Percentiles rank a stretch among this genome's conserved stretches.
These are phyloP conservation scores for Pythium brachiatum DNA, from an alignment of 352 stramenopile genomes.

Conservation along the genomic window DNA sequence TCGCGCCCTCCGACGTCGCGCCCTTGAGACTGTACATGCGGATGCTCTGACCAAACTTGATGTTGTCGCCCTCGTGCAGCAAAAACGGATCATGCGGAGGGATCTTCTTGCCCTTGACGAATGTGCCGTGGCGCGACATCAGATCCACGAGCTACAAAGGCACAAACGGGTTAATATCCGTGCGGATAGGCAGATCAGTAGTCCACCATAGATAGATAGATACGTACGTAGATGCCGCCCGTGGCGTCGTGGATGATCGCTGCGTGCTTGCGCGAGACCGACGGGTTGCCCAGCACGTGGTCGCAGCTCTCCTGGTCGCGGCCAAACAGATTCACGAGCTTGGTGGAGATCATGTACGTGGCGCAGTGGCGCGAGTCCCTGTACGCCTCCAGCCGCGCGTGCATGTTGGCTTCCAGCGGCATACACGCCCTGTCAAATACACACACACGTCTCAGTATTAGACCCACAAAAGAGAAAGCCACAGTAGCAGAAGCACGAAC, in stretches of 20 bases:
- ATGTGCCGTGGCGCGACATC: slow-evolving; percentile 88
- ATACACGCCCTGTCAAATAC: slow-evolving; percentile 49
- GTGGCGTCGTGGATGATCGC: slow-evolving; percentile 79
- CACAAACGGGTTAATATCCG: not conserved
- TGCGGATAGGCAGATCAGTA: not conserved
- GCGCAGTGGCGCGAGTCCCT: slow-evolving; percentile 74
- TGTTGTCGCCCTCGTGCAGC: slow-evolving; percentile 79
- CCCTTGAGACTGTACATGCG: slow-evolving; percentile 84
- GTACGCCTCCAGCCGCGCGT: slow-evolving; percentile 74
- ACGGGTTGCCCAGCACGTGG: slow-evolving; percentile 85
- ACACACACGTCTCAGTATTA: not conserved
- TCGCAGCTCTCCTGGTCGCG: slow-evolving; percentile 85
- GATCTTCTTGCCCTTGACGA: slow-evolving; percentile 80
- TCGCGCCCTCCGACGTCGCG: slow-evolving; percentile 53
- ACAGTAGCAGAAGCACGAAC: slow-evolving; percentile 22
- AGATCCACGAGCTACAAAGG: slow-evolving; percentile 74
- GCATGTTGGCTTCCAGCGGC: slow-evolving; percentile 58
- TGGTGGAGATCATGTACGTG: slow-evolving; percentile 84
- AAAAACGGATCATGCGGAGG: slow-evolving; percentile 81
- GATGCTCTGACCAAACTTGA: slow-evolving; percentile 88
- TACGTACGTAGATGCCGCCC: slow-evolving; percentile 77
- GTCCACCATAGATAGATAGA: not conserved
- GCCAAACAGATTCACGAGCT: slow-evolving; percentile 80
- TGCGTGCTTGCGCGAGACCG: slow-evolving; percentile 84
- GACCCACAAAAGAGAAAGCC: not conserved